These are phyloP conservation scores for Pseudopediastrum boryanum DNA, from an alignment of 139 green algal species.

Conservation along the genomic window DNA sequence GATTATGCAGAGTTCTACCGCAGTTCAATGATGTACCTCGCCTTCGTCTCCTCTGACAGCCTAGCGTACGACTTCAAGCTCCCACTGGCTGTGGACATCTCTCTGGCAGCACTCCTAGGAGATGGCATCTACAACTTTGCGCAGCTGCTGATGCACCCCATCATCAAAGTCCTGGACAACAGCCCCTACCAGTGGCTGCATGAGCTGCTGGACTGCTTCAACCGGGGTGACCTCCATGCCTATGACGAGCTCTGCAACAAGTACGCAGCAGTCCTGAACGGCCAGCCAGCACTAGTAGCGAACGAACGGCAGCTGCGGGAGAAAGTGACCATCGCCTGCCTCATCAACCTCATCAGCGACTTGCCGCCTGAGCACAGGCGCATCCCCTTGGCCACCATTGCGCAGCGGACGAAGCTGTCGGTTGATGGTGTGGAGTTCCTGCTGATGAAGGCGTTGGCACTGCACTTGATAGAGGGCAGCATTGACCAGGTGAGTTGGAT, in stretches of 20 bases:
- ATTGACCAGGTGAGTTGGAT: conserved; percentile 85
- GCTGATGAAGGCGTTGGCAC: conserved; percentile 94
- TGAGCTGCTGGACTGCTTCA: conserved; percentile 87
- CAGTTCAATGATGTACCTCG: conserved; percentile 81
- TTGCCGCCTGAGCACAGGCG: conserved; percentile 82
- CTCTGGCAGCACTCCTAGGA: conserved; percentile 93
- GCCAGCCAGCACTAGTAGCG: conserved; percentile 90
- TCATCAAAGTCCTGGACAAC: conserved; percentile 78
- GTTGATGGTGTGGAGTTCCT: conserved; percentile 96
- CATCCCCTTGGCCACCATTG: conserved; percentile 74
- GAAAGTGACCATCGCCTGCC: conserved; percentile 93
- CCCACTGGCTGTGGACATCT: conserved; percentile 92
- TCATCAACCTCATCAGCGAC: conserved; percentile 55
- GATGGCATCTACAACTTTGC: conserved; percentile 97
- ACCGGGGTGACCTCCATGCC: conserved; percentile 86
- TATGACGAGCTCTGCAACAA: conserved; percentile 91
- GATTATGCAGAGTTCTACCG: conserved; percentile 94
- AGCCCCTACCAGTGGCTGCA: conserved; percentile 82
- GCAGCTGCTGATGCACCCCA: conserved; percentile 97
- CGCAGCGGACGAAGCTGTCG: conserved; percentile 84
- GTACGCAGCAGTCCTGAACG: conserved; percentile 83
- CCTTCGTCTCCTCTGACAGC: conserved; percentile 84
- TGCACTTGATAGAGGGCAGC: conserved; percentile 90
- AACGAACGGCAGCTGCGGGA: conserved; percentile 88
- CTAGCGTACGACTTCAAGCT: conserved; percentile 77